Conservation (phyloP, 306 rosid genomes). For the Quercus glauca region DNA sequence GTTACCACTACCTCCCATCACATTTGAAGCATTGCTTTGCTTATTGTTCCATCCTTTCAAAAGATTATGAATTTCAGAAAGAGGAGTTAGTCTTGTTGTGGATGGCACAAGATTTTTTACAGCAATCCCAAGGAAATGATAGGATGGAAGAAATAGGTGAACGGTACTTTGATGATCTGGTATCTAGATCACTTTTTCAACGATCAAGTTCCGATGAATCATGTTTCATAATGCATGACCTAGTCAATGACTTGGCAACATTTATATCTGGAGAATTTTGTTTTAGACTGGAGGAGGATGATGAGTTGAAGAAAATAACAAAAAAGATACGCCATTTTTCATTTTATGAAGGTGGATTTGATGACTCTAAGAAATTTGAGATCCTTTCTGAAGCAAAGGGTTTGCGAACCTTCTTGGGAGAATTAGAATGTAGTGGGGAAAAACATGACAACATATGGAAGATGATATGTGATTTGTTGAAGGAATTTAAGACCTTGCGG, state of each 20-base stretch:
- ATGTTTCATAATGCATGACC: conserved; percentile 32
- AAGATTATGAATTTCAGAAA: not conserved
- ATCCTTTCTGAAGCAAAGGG: not conserved
- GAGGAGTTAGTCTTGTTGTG: no score
- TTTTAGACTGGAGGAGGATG: not conserved
- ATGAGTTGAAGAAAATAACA: not conserved
- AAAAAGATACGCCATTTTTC: conserved; percentile 23
- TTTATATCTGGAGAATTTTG: conserved; percentile 6
- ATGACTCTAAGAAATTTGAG: not conserved
- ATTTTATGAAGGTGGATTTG: not conserved
- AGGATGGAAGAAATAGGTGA: conserved; percentile 12
- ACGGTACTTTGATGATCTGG: conserved; percentile 7
- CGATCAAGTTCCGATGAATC: not conserved
- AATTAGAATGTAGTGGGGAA: no score
- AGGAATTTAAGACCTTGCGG: no score
- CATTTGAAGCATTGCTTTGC: conserved; percentile 39
- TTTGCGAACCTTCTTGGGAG: not conserved
- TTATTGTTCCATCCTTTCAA: conserved; percentile 34
- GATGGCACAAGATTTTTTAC: no score
- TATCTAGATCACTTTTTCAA: not conserved
- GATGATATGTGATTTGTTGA: no score
- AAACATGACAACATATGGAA: no score
- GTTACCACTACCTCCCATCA: conserved; percentile 20
- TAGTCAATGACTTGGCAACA: conserved; percentile 30
- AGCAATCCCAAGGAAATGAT: no score